phyloP scores from a whole-genome alignment of 768 basidiomycete species.

The Cyathus striatus region DNA sequence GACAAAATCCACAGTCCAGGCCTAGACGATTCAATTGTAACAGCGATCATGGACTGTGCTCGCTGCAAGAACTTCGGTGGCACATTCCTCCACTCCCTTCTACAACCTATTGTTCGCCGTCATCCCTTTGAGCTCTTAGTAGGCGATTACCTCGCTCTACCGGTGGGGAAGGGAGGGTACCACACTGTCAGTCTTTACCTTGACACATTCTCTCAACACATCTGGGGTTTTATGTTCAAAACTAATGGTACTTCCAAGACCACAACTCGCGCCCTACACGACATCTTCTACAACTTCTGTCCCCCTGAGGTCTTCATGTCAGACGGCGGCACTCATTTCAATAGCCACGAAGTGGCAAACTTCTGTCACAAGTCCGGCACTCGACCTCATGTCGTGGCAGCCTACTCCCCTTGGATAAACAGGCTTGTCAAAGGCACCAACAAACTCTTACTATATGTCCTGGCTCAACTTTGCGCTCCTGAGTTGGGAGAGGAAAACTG shows the following conservation, averaged over 20 bases:
- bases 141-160: slow-evolving; percentile 25
- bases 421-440: slow-evolving; percentile 17
- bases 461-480: slow-evolving; percentile 26
- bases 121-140: slow-evolving; percentile 34
- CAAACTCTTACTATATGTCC: slow-evolving; percentile 14
- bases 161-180: slow-evolving; percentile 23
- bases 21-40: slow-evolving; percentile 17
- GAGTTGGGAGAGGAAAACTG: slow-evolving; percentile 18
- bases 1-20: slow-evolving; percentile 20
- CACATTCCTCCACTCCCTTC: slow-evolving; percentile 22
- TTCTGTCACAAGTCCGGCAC: slow-evolving; percentile 16
- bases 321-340: slow-evolving; percentile 30
- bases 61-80: slow-evolving; percentile 23
- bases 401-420: slow-evolving; percentile 37
- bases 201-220: slow-evolving; percentile 21
- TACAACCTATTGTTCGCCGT: slow-evolving; percentile 26
- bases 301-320: slow-evolving; percentile 26
- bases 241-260: slow-evolving; percentile 15
- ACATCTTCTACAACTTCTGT: slow-evolving; percentile 12
- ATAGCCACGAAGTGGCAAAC: slow-evolving; percentile 20
- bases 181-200: slow-evolving; percentile 19
- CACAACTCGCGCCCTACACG: slow-evolving; percentile 12
- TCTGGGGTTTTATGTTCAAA: slow-evolving; percentile 24
- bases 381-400: slow-evolving; percentile 13
- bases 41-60: slow-evolving; percentile 18